phyloP scores from a whole-genome alignment of 441 rosid genomes.

The Metrosideros polymorpha region DNA sequence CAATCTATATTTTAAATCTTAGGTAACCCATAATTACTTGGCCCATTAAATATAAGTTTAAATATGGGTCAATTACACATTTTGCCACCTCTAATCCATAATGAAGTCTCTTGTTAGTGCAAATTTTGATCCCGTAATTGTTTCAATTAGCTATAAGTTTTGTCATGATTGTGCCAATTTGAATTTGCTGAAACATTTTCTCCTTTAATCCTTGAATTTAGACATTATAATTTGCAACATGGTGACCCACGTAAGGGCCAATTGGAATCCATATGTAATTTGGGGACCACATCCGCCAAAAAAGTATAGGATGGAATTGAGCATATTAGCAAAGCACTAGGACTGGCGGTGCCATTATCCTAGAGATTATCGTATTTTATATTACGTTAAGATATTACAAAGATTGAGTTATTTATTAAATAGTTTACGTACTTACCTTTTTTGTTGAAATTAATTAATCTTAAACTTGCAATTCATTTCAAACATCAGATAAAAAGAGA shows the following conservation, averaged over 20 bases:
- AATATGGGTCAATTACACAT: too few relatives aligned
- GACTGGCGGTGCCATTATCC: not conserved
- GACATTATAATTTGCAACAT: not conserved
- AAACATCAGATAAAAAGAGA: not conserved
- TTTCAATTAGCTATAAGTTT: not conserved
- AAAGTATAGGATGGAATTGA: not conserved
- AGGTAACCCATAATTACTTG: too few relatives aligned
- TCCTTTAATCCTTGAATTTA: not conserved
- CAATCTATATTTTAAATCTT: too few relatives aligned
- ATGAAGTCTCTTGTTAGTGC: too few relatives aligned
- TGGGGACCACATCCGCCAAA: not conserved
- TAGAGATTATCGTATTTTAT: not conserved
- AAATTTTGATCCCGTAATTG: not conserved
- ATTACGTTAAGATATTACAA: not conserved
- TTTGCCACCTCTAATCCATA: too few relatives aligned
- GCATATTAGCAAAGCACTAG: not conserved
- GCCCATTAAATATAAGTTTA: too few relatives aligned
- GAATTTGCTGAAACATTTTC: not conserved
- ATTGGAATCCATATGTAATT: not conserved
- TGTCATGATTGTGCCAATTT: not conserved
- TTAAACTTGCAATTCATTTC: not conserved
- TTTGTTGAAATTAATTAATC: not conserved
- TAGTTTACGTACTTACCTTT: not conserved
- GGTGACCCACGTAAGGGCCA: not conserved
- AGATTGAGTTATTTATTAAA: not conserved